Base-by-base conservation (phyloP, 768 basidiomycete genomes). In the Roridomyces roridus region DNA sequence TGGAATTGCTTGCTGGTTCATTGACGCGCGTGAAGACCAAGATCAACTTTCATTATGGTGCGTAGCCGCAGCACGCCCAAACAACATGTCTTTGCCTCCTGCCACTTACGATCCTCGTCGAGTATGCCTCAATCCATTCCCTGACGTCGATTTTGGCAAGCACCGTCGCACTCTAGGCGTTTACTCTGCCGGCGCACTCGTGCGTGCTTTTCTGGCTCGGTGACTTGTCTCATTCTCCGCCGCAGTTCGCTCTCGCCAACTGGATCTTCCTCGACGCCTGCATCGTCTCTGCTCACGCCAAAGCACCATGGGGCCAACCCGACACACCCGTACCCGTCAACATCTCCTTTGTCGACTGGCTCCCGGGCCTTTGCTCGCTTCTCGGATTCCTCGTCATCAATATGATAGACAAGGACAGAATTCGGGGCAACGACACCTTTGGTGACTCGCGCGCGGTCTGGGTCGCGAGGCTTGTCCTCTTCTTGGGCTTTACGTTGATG, bases 201-300 rank as follows among this genome's bases (percentile, higher is more conserved):
- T 98, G 68, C 62, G 94, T 83, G 10, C 48, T 4, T 49, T 34
- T 46, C 43, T 8, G 21, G 20, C 40, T 40, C 36, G 39, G 14
- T 24, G 48, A 48, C 17, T 55, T 51, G 10, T 20, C n/a, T n/a
- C n/a, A n/a, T n/a, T n/a, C 40, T 3, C 15, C 31, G 31, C 31
- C 44, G n/a, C 67, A 96, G 96, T 98, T 98, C 72, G 92, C 95
- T 1, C 77, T 98, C 18, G 96, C 94, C 24, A 93, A 92, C 72
- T 98, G 96, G 94, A 83, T 90, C 5, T 95, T 99, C 74, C 78
- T 98, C 53, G 96, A 98, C 66, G 96, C 97, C 15, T 88, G 89
- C 21, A 87, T 98, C 49, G 81, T 94, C 36, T 96, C 95, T 12
- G 85, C 90, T 3, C 92, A 96, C 66, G 92, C 93, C 0, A 85